Evolutionary conservation across 176 grass and related monocot species (phyloP), one percentile per base, ranked within the genome.

Genomic region (Oryza glumipatula): DNA sequence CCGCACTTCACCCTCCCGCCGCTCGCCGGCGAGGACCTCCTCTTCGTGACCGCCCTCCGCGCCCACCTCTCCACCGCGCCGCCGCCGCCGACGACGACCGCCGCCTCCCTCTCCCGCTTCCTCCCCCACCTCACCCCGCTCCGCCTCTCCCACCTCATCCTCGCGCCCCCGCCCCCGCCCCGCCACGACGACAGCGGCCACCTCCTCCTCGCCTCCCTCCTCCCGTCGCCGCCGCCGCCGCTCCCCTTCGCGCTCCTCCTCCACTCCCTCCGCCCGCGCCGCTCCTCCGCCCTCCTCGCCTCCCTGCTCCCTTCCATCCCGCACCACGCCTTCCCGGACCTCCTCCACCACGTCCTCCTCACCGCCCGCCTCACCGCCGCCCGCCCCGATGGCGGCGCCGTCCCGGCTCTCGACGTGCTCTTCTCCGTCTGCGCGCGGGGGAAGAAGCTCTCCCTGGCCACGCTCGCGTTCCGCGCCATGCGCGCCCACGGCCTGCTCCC

Each of bases 361-460:
- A 83, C 88, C 70, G 75, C 90, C 9, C 88, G 88, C 82, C 73
- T 85, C 23, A 66, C 86, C 68, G 9, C 71, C 3, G 30, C 26
- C 19, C 66, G 43, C 84, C 26, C 78, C 75, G 73, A 78, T 63
- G 11, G 73, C 48, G 79, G 76, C 32, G 79, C 81, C 0, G 83
- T 91, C 11, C 83, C 84, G 28, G 72, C 94, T 35, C 83, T 94
- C 54, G 76, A 91, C 71, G 74, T 92, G 35, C 72, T 98, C 74
- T 98, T 98, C 86, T 90, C 90, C 19, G 38, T 72, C 8, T 94
- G 88, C 45, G 88, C 95, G n/a, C 88, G 87, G 33, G 19, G 21
- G 38, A 86, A 84, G 36, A 94, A 94, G 92, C 73, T 98, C 7
- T 84, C 92, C n/a, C 72, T 81, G 15, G 95, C 95, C 15, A 94